These are phyloP conservation scores for Solanum appendiculatum DNA, from an alignment of 257 asterid species.

Conservation along the genomic window DNA sequence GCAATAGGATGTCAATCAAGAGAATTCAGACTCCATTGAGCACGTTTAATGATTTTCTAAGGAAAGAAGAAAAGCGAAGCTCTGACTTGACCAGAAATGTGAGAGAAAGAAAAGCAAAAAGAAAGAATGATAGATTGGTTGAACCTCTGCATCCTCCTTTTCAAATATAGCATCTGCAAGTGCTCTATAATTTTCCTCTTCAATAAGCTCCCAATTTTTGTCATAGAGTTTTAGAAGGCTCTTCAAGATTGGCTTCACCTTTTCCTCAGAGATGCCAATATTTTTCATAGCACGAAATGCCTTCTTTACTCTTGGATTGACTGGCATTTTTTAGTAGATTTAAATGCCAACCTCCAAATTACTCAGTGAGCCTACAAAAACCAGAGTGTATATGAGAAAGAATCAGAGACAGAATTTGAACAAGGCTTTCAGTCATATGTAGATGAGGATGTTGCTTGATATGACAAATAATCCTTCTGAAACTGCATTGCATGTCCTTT, in stretches of 20 bases:
- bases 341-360: neutral
- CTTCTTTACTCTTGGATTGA: constrained; percentile 7
- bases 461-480: neutral
- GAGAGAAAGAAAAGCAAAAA: neutral
- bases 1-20: neutral
- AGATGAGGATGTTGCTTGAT: neutral
- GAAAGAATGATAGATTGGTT: neutral
- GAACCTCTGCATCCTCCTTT: constrained; percentile 10
- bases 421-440: neutral
- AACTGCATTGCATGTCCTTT: neutral
- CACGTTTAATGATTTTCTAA: neutral
- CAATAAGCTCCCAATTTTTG: constrained; percentile 12
- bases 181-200: constrained; percentile 14
- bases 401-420: neutral
- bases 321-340: constrained; percentile 1
- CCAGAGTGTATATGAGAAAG: neutral
- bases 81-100: neutral
- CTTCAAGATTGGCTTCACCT: constrained; percentile 11
- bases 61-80: neutral
- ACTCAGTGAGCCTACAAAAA: neutral
- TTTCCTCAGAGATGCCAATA: constrained; percentile 3
- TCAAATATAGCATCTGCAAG: constrained; percentile 20
- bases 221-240: constrained; percentile 13
- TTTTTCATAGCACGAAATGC: constrained; percentile 9
- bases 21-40: neutral